Evolutionary conservation across 1,284 basidiomycete genomes (phyloP), one percentile per base, ranked within the genome.

Genomic region (Moesziomyces parantarcticus): DNA sequence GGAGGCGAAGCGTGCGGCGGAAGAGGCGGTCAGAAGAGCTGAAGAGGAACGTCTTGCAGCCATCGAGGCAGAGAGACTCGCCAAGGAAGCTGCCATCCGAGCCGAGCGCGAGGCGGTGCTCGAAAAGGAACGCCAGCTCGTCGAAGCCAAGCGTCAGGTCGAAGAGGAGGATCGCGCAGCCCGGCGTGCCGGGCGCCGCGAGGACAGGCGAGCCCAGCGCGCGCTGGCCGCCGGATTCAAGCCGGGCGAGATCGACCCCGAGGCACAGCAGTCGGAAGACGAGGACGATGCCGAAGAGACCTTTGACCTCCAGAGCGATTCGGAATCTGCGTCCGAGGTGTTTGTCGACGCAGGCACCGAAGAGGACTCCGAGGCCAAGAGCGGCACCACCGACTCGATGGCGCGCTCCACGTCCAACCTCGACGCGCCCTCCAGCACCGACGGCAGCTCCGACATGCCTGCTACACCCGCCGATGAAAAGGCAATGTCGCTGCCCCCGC

Each of bases 381-480:
- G 56, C 39, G 58, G 41, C 6, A 59, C 55, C 3, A 63, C 46
- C 21, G 67, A 58, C 36, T 58, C 63, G 10, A 65, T 66, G 66
- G 66, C 51, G 9, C 46, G 62, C 13, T 65, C 62, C 10, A 47
- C 44, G 0, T 69, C 71, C 13, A 64, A 64, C 41, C 50, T 57
- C 36, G 63, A 62, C 1, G 63, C 67, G 11, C 67, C 59, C 18
- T 71, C 67, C 5, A 67, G 63, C 47, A 66, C 67, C 4, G 72
- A 75, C 25, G 63, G 63, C 26, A 75, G 72, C 63, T 63, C 62
- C 11, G 72, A 75, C 32, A 57, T 70, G 56, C 72, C 72, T 23
- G 50, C 42, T 13, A 75, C 72, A n/a, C 67, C 72, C 2, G 47
- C 53, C 10, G 72, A 75, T 36, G 72, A 75, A 22, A 52, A 62